phyloP scores from a whole-genome alignment of 2,329 filamentous ascomycete genomes.

The Trichophyton equinum region DNA sequence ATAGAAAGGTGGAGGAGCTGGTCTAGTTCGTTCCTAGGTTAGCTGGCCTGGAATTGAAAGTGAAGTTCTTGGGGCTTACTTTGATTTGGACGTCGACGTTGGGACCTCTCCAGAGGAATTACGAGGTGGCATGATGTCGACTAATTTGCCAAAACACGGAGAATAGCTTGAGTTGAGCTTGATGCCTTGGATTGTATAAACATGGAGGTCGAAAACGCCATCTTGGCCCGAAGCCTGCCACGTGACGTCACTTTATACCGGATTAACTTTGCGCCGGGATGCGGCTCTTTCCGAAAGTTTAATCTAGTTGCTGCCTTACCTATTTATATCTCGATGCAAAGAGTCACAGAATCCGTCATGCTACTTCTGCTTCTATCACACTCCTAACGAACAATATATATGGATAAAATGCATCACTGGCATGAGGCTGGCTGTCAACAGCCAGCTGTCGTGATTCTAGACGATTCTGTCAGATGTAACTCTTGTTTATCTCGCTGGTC shows the following conservation, averaged over 20 bases:
- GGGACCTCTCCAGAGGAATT: neutral
- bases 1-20: slow-evolving; percentile 39
- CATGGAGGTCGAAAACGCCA: neutral
- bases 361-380: neutral
- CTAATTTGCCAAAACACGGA: neutral
- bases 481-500: neutral
- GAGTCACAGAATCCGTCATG: neutral
- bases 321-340: neutral
- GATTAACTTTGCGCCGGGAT: neutral
- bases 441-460: neutral
- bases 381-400: neutral
- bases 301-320: neutral
- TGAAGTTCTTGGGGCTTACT: neutral
- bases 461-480: neutral
- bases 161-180: neutral
- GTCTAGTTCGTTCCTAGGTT: slow-evolving; percentile 11
- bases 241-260: neutral
- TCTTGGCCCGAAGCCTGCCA: neutral
- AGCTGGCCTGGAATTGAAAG: neutral
- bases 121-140: neutral
- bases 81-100: neutral
- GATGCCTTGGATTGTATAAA: neutral
- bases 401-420: slow-evolving; percentile 1
- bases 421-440: neutral
- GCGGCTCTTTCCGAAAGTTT: neutral